A percentile compares a stretch with the other conserved stretches of the same genome.
Evolutionary conservation across 1,139 yeast species (phyloP).

Genomic region (Pichia sp.): DNA sequence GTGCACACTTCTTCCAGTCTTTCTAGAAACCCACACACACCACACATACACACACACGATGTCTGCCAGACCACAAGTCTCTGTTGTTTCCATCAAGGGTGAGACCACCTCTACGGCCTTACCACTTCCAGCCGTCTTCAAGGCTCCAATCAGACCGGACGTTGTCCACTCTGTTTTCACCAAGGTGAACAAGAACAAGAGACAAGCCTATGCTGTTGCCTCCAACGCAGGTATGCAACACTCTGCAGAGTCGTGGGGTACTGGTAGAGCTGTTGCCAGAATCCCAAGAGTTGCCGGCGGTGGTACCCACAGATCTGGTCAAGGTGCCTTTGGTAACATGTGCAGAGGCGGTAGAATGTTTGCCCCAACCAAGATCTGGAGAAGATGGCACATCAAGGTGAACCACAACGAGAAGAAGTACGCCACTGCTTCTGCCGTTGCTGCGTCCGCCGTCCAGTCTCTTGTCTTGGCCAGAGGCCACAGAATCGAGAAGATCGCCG

Average conservation of each 20-base stretch:
- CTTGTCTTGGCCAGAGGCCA: constrained; percentile 99
- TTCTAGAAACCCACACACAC: not conserved
- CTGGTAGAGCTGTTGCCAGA: constrained; percentile 99
- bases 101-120: constrained; percentile 79
- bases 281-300: constrained; percentile 99
- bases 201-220: constrained; percentile 99
- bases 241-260: constrained; percentile 99
- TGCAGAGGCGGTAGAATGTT: constrained; percentile 99
- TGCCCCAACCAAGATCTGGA: constrained; percentile 99
- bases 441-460: constrained; percentile 98
- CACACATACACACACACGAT: constrained; percentile 38
- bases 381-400: constrained; percentile 99
- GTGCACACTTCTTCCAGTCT: too few species aligned
- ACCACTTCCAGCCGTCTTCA: constrained; percentile 97
- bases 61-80: constrained; percentile 92
- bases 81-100: constrained; percentile 83
- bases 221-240: constrained; percentile 99
- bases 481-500: constrained; percentile 98
- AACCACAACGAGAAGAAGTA: constrained; percentile 99
- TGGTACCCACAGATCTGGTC: constrained; percentile 99
- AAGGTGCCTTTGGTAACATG: constrained; percentile 99
- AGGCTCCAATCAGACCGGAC: constrained; percentile 99
- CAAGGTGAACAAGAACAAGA: constrained; percentile 99
- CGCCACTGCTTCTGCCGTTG: constrained; percentile 99
- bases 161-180: constrained; percentile 98